These are phyloP conservation scores for Zhuliangozyma parablackwelliae DNA, from an alignment of 1,139 yeast genomes.

Conservation along the genomic window DNA sequence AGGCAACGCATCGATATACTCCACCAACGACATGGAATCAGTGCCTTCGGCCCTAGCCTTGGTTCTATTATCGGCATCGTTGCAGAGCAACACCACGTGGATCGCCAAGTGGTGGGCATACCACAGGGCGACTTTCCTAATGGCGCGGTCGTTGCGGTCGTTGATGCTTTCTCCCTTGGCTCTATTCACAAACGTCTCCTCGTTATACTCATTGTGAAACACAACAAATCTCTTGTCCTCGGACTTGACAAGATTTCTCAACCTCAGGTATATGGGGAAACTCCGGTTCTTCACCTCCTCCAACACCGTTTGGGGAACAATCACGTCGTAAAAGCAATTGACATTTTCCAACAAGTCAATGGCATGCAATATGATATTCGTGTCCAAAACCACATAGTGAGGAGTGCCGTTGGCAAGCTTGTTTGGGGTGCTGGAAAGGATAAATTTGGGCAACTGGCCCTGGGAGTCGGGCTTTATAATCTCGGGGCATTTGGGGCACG, in stretches of 20 bases:
- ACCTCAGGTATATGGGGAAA: slow-evolving; percentile 80
- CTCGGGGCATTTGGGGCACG: slow-evolving; percentile 60
- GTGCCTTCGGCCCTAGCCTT: slow-evolving; percentile 56
- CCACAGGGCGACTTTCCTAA: slow-evolving; percentile 72
- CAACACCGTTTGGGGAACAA: slow-evolving; percentile 87
- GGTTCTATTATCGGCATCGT: slow-evolving; percentile 65
- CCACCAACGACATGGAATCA: slow-evolving; percentile 51
- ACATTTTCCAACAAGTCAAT: slow-evolving; percentile 83
- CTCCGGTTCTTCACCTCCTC: slow-evolving; percentile 91
- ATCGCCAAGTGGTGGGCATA: slow-evolving; percentile 62
- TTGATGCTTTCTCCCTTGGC: slow-evolving; percentile 68
- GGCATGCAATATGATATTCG: slow-evolving; percentile 83
- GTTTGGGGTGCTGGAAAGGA: slow-evolving; percentile 49
- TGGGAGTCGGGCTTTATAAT: slow-evolving; percentile 54
- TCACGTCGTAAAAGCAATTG: slow-evolving; percentile 79
- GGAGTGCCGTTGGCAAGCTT: slow-evolving; percentile 29
- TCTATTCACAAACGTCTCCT: slow-evolving; percentile 65
- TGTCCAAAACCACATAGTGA: slow-evolving; percentile 83
- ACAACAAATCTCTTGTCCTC: slow-evolving; percentile 85
- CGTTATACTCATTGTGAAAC: slow-evolving; percentile 87
- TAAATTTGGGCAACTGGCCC: slow-evolving; percentile 47
- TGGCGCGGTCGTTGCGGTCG: slow-evolving; percentile 90
- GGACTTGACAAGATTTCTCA: slow-evolving; percentile 70
- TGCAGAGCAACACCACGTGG: slow-evolving; percentile 63
- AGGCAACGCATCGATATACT: slow-evolving; percentile 69